Evolutionary conservation across 179 eudicot genomes (phyloP), one percentile per base, ranked within the genome.

Genomic region (Heliamphora ciliata): DNA sequence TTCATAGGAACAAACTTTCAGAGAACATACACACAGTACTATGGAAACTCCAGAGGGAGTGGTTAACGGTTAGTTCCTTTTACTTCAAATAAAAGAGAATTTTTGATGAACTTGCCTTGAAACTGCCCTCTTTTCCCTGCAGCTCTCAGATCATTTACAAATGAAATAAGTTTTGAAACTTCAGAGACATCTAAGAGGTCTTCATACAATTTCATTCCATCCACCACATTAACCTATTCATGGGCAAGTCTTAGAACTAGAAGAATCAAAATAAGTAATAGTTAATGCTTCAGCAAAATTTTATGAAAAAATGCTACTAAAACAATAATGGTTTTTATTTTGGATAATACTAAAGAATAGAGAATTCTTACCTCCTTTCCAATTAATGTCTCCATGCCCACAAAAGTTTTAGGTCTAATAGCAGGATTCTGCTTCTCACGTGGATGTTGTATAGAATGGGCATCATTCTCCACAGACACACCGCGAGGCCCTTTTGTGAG

Each of bases 111-210:
- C 93, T 86, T 88, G 84, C 92, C 94, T 91, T 81, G 90, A 68
- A 90, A 84, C 76, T 90, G 85, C 81, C 91, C 94, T 68, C 83
- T 81, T 81, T 74, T 88, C 59, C 94, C 92, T 11, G 92, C 85
- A 71, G 85, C 85, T 86, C 92, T 87, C 84, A 90, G 74, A 79
- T 90, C 92, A 87, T 90, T 90, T 6, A 87, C 89, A 82, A 88
- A 52, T 65, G 84, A 78, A 76, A 81, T 81, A 59, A 91, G 79
- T 69, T 85, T 86, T 18, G 87, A 82, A 76, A 91, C 87, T 84
- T 87, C 91, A 24, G 89, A 82, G 58, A 59, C 80, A 83, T 86
- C 83, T 67, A 89, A 66, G 18, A 91, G 71, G 61, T 85, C 86
- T 72, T 88, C 86, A 79, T 87, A 87, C 76, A 87, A 78, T 77